Percentiles rank a stretch among this genome's conserved stretches.
Evolutionary conservation across 805 yeast species (phyloP).

Genomic region (Limtongia smithiae): DNA sequence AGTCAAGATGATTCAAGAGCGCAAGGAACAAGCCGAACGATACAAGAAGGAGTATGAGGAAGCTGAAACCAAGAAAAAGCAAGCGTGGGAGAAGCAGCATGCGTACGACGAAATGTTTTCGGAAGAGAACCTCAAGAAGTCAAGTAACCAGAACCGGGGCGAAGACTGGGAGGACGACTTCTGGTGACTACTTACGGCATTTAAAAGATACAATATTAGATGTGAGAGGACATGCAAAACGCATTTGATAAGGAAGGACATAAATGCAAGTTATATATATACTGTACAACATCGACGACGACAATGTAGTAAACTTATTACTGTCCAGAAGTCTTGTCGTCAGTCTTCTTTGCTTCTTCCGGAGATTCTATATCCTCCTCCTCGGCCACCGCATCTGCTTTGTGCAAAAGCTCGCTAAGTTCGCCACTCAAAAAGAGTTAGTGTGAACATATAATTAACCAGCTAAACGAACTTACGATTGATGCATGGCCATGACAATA

Average conservation of each 20-base stretch:
- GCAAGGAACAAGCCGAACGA: slow-evolving; percentile 40
- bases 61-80: slow-evolving; percentile 33
- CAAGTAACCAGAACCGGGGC: slow-evolving; percentile 47
- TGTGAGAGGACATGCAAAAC: background rate
- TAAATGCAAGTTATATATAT: background rate
- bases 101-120: slow-evolving; percentile 50
- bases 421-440: too few relatives aligned
- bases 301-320: too few relatives aligned
- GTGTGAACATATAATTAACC: slow-evolving; percentile 46
- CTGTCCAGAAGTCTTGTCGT: too few relatives aligned
- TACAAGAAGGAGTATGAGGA: slow-evolving; percentile 42
- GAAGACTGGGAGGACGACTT: slow-evolving; percentile 60
- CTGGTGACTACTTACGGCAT: slow-evolving; percentile 36
- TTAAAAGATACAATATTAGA: background rate
- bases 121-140: slow-evolving; percentile 44
- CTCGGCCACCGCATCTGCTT: too few relatives aligned
- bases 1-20: slow-evolving; percentile 34
- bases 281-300: too few relatives aligned
- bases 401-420: too few relatives aligned
- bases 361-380: too few relatives aligned
- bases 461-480: slow-evolving; percentile 82
- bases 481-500: slow-evolving; percentile 86
- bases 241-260: background rate
- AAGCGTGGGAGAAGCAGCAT: slow-evolving; percentile 40
- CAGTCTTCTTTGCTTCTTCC: too few relatives aligned